Evolutionary conservation across 768 basidiomycete genomes (phyloP).

Genomic region (Leccinum subgranulosum): DNA sequence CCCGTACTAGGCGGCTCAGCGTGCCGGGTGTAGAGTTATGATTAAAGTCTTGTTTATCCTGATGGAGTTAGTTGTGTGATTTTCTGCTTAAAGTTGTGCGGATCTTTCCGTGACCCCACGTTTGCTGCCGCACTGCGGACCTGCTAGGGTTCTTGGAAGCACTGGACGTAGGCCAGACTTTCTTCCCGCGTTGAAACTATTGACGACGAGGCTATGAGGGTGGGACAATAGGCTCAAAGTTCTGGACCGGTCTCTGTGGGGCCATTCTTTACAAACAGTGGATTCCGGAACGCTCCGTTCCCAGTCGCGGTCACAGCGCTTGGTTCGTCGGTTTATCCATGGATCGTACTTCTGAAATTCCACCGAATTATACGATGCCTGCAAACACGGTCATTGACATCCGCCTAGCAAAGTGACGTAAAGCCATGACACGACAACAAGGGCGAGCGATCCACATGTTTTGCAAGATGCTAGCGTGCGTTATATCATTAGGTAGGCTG

Average conservation of each 20-base stretch:
- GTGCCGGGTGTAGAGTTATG: too few relatives aligned
- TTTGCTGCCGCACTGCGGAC: neutral
- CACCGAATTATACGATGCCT: neutral
- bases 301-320: neutral
- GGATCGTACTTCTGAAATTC: neutral
- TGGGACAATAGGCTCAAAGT: neutral
- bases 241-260: neutral
- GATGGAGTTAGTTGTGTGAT: neutral
- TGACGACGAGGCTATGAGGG: neutral
- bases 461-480: slow-evolving; percentile 27
- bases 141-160: neutral
- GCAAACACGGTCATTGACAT: neutral
- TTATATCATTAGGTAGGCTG: slow-evolving; percentile 27
- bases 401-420: neutral
- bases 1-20: too few relatives aligned
- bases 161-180: too few relatives aligned
- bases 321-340: neutral
- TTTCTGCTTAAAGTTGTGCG: neutral
- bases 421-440: neutral
- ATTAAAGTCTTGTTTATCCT: neutral
- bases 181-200: neutral
- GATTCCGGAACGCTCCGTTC: too few relatives aligned
- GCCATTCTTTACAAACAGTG: too few relatives aligned
- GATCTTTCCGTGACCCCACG: neutral
- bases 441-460: neutral